phyloP scores from a whole-genome alignment of 2,329 filamentous ascomycete genomes.

The Pseudogymnoascus sp. region DNA sequence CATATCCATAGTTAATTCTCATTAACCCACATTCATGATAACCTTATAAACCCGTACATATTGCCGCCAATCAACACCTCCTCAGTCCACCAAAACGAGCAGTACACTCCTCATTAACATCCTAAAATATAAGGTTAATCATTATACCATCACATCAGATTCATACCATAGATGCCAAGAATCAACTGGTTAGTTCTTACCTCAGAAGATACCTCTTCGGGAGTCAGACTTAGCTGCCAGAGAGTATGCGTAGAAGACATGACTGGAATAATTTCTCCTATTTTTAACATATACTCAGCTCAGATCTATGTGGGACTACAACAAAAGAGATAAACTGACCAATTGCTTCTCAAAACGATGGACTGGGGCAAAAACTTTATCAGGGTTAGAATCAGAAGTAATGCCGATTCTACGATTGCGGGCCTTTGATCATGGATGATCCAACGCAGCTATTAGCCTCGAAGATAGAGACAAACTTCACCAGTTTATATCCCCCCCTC shows the following conservation, averaged over 20 bases:
- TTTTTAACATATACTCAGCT: too few relatives aligned
- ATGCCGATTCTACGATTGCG: neutral
- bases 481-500: neutral
- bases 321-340: neutral
- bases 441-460: neutral
- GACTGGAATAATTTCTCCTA: too few relatives aligned
- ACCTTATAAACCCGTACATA: neutral
- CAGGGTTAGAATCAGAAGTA: neutral
- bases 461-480: neutral
- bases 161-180: neutral
- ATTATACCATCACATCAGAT: neutral
- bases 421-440: neutral
- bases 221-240: neutral
- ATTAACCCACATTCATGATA: neutral
- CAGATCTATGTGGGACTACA: too few relatives aligned
- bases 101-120: neutral
- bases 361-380: neutral
- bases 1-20: neutral
- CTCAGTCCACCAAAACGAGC: neutral
- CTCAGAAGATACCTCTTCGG: neutral
- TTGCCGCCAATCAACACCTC: constrained; percentile 4
- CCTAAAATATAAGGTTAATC: neutral
- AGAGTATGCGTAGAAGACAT: neutral
- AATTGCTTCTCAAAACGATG: neutral
- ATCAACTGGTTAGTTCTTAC: neutral